Evolutionary conservation across 1,284 basidiomycete species (phyloP).

Genomic region (Papiliotrema laurentii): DNA sequence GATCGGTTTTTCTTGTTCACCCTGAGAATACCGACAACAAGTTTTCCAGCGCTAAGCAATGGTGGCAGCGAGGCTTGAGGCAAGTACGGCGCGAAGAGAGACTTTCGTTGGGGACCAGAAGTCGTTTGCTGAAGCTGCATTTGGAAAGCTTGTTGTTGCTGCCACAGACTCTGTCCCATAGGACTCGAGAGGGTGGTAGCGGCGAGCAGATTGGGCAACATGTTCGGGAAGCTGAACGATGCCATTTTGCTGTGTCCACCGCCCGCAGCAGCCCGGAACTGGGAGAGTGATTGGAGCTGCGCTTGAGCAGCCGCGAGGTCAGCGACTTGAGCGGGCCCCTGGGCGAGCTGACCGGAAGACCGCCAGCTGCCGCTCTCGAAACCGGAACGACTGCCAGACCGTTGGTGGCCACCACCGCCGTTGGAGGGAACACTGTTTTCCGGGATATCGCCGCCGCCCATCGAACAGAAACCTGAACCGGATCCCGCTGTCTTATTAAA

Average conservation of each 20-base stretch:
- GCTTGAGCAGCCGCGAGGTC: conserved; percentile 87
- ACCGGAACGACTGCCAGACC: conserved; percentile 52
- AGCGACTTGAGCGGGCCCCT: conserved; percentile 60
- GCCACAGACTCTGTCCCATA: conserved; percentile 57
- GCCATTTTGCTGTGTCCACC: conserved; percentile 95
- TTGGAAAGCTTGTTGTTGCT: conserved; percentile 71
- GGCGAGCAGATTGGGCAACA: conserved; percentile 91
- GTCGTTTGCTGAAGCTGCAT: conserved; percentile 81
- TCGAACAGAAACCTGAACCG: conserved; percentile 29
- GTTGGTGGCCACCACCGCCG: conserved; percentile 59
- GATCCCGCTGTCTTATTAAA: conserved; percentile 43
- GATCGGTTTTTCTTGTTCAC: conserved; percentile 99
- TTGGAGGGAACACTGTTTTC: conserved; percentile 30
- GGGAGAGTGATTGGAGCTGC: conserved; percentile 91
- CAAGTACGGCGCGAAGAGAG: conserved; percentile 96
- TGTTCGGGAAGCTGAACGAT: conserved; percentile 95
- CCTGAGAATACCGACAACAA: conserved; percentile 94
- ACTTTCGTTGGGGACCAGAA: conserved; percentile 91
- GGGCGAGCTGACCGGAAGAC: conserved; percentile 44
- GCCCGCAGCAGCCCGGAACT: conserved; percentile 92
- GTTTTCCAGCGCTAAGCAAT: conserved; percentile 93
- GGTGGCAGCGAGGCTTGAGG: conserved; percentile 97
- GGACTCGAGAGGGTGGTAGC: conserved; percentile 73
- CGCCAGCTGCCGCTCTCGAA: conserved; percentile 71
- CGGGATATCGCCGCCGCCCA: conserved; percentile 29